Base-by-base conservation (phyloP, 768 basidiomycete species). In the Gloeopeniophorella convolvens region DNA sequence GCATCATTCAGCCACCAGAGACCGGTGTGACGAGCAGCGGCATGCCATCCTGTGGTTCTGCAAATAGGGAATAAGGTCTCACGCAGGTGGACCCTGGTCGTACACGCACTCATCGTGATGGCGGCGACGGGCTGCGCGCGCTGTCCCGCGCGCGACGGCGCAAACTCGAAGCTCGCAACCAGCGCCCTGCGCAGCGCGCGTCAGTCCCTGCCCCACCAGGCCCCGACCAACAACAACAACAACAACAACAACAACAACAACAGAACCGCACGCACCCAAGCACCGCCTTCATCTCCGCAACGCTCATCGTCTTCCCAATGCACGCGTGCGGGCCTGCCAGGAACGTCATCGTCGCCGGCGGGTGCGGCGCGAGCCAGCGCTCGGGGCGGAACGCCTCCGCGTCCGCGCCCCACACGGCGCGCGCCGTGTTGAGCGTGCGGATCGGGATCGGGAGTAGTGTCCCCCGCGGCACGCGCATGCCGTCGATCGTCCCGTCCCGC, bases 391-490 rank as follows among this genome's bases (percentile, higher is more conserved):
- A 74, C 72, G 72, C 70, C 56, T 75, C 73, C 2, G 75, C 75
- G 50, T 79, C 73, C 40, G 69, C 68, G 12, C 76, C 76, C 76
- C 75, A 79, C 10, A 74, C 53, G 11, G 64, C 68, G 45, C 71
- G 72, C 68, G 71, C 74, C 1, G 74, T 76, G 54, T 79, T 79
- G 36, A 76, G 63, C 4, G 70, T 72, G 30, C 73, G 70, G 44
- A 77, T 76, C 75, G 73, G 71, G 32, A 75, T 66, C 42, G 66
- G 69, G 45, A 74, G 56, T 3, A 72, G 44, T 0, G 73, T 75
- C 26, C 72, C 73, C 52, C 72, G 69, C 1, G 74, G 72, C 4
- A 75, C 68, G 15, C 66, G 57, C 9, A 70, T 59, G 15, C 73
- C 73, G 40, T 75, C 70, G 33, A 76, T 33, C 32, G 41, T 45